A percentile compares a stretch with the other conserved stretches of the same genome.
phyloP scores from a whole-genome alignment of 164 flowering plant genomes.

The Vitis rotundifolia region DNA sequence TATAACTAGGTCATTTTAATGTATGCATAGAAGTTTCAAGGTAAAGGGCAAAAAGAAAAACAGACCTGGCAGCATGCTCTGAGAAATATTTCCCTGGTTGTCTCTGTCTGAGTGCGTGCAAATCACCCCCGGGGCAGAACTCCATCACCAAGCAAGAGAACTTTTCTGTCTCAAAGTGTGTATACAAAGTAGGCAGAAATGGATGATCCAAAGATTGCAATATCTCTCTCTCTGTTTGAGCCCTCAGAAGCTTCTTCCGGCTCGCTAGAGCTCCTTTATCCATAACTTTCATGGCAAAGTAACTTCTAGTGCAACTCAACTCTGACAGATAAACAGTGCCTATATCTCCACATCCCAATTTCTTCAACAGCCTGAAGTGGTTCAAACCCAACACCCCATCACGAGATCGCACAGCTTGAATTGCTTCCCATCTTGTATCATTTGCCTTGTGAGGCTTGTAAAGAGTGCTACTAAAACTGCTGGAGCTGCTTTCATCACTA shows the following conservation, averaged over 20 bases:
- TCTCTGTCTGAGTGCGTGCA: conserved; percentile 79
- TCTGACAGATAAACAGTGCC: conserved; percentile 80
- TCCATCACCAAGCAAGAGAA: conserved; percentile 87
- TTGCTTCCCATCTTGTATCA: conserved; percentile 81
- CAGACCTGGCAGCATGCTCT: conserved; percentile 86
- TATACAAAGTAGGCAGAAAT: conserved; percentile 75
- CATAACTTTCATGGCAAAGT: conserved; percentile 92
- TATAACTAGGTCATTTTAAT: neutral
- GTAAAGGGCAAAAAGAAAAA: neutral
- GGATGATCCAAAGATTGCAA: conserved; percentile 90
- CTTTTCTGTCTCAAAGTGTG: conserved; percentile 84
- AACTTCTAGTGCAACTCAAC: conserved; percentile 54
- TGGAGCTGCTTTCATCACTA: conserved; percentile 83
- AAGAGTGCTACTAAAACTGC: conserved; percentile 53
- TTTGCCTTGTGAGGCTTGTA: conserved; percentile 82
- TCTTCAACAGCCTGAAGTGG: conserved; percentile 63
- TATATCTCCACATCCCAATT: conserved; percentile 82
- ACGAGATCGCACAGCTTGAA: conserved; percentile 56
- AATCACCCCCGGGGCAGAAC: conserved; percentile 90
- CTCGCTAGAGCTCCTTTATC: conserved; percentile 62
- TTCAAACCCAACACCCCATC: conserved; percentile 57
- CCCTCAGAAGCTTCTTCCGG: conserved; percentile 80
- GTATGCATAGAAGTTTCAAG: neutral
- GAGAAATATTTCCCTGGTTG: conserved; percentile 82
- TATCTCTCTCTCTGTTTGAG: conserved; percentile 90